phyloP scores from a whole-genome alignment of 176 grass and related monocot genomes.

The Paspalum vaginatum region DNA sequence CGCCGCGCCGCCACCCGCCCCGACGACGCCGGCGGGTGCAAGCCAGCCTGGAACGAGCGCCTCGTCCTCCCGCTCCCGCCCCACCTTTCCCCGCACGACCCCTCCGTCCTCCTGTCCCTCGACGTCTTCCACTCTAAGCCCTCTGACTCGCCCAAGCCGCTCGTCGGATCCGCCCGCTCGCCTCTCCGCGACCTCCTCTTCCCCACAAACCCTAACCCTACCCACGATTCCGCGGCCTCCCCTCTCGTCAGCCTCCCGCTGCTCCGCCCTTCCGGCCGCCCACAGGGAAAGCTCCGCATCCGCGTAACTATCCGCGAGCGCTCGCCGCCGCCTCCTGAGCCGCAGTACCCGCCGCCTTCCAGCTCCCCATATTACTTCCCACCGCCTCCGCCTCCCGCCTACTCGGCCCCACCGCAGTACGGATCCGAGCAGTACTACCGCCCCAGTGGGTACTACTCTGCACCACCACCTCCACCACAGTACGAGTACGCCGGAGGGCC shows the following conservation, averaged over 20 bases:
- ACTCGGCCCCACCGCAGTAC: slow-evolving; percentile 57
- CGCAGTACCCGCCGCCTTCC: slow-evolving; percentile 67
- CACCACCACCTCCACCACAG: slow-evolving; percentile 29
- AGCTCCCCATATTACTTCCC: slow-evolving; percentile 65
- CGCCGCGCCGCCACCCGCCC: slow-evolving; percentile 74
- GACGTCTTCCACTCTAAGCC: slow-evolving; percentile 96
- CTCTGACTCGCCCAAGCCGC: slow-evolving; percentile 89
- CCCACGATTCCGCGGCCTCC: slow-evolving; percentile 37
- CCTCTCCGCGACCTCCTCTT: slow-evolving; percentile 71
- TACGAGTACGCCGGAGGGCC: slow-evolving; percentile 56
- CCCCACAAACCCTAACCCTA: slow-evolving; percentile 56
- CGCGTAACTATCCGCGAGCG: slow-evolving; percentile 74
- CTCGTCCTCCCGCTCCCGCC: slow-evolving; percentile 64
- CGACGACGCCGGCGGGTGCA: slow-evolving; percentile 78
- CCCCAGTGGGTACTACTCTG: slow-evolving; percentile 55
- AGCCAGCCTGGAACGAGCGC: slow-evolving; percentile 92
- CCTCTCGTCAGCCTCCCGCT: slow-evolving; percentile 65
- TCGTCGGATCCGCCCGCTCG: slow-evolving; percentile 74
- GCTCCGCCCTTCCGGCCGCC: slow-evolving; percentile 80
- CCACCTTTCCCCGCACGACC: slow-evolving; percentile 63
- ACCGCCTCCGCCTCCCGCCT: slow-evolving; percentile 52
- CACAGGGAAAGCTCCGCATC: slow-evolving; percentile 85
- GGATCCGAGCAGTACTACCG: slow-evolving; percentile 60
- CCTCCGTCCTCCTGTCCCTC: slow-evolving; percentile 72
- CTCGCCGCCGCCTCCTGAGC: slow-evolving; percentile 55